These are phyloP conservation scores for Panellus pusillus DNA, from an alignment of 768 basidiomycete species.

Conservation along the genomic window DNA sequence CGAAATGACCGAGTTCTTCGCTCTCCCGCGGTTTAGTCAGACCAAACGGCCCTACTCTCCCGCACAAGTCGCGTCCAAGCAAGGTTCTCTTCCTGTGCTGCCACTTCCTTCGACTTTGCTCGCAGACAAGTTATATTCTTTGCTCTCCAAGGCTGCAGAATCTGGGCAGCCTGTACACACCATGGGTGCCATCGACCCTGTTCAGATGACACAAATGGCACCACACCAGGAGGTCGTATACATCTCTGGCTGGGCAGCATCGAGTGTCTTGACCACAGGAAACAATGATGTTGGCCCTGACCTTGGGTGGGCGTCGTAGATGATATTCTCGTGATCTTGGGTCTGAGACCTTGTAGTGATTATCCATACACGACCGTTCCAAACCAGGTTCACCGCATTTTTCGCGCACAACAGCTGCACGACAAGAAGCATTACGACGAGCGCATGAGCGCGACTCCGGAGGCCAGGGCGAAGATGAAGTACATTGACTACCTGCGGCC, in stretches of 20 bases:
- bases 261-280: constrained; percentile 83
- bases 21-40: constrained; percentile 66
- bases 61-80: constrained; percentile 80
- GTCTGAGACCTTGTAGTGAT: constrained; percentile 50
- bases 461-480: constrained; percentile 67
- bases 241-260: constrained; percentile 90
- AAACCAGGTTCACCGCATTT: constrained; percentile 90
- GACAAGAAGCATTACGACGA: constrained; percentile 94
- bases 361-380: constrained; percentile 97
- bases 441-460: constrained; percentile 62
- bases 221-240: constrained; percentile 84
- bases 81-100: constrained; percentile 80
- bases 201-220: constrained; percentile 96
- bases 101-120: constrained; percentile 77
- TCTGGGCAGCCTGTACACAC: constrained; percentile 78
- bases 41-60: constrained; percentile 82
- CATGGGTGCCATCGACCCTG: constrained; percentile 90
- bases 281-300: constrained; percentile 93
- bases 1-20: constrained; percentile 72
- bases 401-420: constrained; percentile 89
- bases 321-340: not conserved
- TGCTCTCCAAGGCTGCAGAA: constrained; percentile 62
- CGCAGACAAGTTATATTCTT: constrained; percentile 79
- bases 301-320: constrained; percentile 64
- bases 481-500: constrained; percentile 88